These are phyloP conservation scores for Golubevia pallescens DNA, from an alignment of 1,284 basidiomycete genomes.

Conservation along the genomic window DNA sequence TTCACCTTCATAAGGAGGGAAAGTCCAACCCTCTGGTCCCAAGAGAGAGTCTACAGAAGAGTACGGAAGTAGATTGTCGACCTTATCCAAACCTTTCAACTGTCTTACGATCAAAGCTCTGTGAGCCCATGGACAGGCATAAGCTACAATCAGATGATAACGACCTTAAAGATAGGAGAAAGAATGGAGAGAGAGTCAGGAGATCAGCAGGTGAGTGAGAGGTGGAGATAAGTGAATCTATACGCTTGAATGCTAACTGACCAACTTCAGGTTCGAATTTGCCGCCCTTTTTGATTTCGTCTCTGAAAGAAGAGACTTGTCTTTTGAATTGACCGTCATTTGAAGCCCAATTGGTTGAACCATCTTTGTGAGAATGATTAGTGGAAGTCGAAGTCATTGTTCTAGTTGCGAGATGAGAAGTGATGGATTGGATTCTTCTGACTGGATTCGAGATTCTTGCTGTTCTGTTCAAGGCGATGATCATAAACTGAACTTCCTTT, in stretches of 20 bases:
- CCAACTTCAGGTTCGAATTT: conserved; percentile 83
- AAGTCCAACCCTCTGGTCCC: conserved; percentile 85
- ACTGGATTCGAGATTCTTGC: too few relatives aligned
- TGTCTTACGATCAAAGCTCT: conserved; percentile 84
- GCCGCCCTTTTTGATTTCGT: conserved; percentile 74
- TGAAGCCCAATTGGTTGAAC: conserved; percentile 70
- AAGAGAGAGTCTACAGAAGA: conserved; percentile 79
- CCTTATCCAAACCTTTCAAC: conserved; percentile 86
- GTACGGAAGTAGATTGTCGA: conserved; percentile 72
- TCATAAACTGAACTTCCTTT: too few relatives aligned
- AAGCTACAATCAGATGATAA: conserved; percentile 20
- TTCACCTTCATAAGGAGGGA: conserved; percentile 67
- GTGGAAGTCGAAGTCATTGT: too few relatives aligned
- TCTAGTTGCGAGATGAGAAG: too few relatives aligned
- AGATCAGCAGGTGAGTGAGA: conserved; percentile 74
- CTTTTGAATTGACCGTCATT: conserved; percentile 85
- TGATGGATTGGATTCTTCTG: too few relatives aligned
- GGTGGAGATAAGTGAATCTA: conserved; percentile 73
- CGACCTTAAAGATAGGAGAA: not conserved
- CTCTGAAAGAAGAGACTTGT: conserved; percentile 75
- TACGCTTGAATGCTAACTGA: conserved; percentile 58
- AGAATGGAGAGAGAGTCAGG: not conserved
- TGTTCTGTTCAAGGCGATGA: too few relatives aligned
- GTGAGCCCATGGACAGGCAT: conserved; percentile 81
- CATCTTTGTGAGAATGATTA: too few relatives aligned